These are phyloP conservation scores for Nakaseomyces bracarensis DNA, from an alignment of 1,139 yeast species.

Conservation along the genomic window DNA sequence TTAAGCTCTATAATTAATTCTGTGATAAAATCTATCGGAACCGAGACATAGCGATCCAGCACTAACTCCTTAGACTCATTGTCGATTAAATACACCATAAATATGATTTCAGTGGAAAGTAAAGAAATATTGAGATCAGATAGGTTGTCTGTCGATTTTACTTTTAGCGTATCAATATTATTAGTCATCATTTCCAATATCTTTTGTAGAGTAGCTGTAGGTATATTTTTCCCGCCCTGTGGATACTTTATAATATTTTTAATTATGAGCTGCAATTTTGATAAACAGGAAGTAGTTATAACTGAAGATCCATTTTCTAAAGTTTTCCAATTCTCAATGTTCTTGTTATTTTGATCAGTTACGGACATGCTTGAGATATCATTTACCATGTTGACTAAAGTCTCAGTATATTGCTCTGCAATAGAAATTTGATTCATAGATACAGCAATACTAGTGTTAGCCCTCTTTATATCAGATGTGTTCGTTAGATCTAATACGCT, in stretches of 20 bases:
- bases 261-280: slow-evolving; percentile 16
- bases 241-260: slow-evolving; percentile 18
- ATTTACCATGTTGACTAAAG: slow-evolving; percentile 11
- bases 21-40: slow-evolving; percentile 36
- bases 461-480: slow-evolving; percentile 14
- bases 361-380: slow-evolving; percentile 8
- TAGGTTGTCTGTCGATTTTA: slow-evolving; percentile 7
- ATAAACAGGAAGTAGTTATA: slow-evolving; percentile 14
- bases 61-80: slow-evolving; percentile 38
- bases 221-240: slow-evolving; percentile 13
- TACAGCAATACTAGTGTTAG: slow-evolving; percentile 17
- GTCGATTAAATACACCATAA: slow-evolving; percentile 37
- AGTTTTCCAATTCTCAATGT: slow-evolving; percentile 18
- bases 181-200: slow-evolving; percentile 18
- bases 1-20: background rate
- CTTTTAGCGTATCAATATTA: slow-evolving; percentile 14
- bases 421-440: slow-evolving; percentile 19
- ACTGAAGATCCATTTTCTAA: slow-evolving; percentile 11
- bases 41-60: slow-evolving; percentile 39
- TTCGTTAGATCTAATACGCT: slow-evolving; percentile 4
- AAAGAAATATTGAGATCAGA: slow-evolving; percentile 28
- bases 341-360: background rate
- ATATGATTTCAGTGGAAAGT: slow-evolving; percentile 36
- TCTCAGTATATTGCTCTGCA: slow-evolving; percentile 21
- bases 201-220: slow-evolving; percentile 11